Base-by-base conservation (phyloP, 805 yeast species). In the Candida succiphila region DNA sequence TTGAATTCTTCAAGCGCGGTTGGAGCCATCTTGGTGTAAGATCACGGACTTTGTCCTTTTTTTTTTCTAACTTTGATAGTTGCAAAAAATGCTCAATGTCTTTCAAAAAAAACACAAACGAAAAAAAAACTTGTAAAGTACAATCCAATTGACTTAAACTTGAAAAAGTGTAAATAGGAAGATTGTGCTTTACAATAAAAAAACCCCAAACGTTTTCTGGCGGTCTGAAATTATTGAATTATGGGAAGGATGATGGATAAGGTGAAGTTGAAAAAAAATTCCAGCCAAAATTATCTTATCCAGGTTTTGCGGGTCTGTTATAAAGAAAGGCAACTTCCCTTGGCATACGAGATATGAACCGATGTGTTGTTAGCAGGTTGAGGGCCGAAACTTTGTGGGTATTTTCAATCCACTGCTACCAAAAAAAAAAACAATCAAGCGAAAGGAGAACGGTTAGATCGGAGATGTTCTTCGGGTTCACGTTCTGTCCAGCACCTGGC, bases 271-370 rank as follows among this genome's bases (percentile, higher is more conserved):
- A 27, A 17, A 7, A 28, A 19, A 28, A 25, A 7, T 31, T 39
- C 34, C 30, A 38, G 36, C 7, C 25, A 12, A 24, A 24, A 6
- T 24, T 37, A 39, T 42, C 41, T 53, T 53, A 53, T 53, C 58
- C 47, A 36, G 58, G 55, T 51, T 48, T 52, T 34, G 57, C 52
- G 36, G 54, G 57, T 39, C 42, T 51, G 48, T 51, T 52, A 46
- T 42, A 51, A 39, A 45, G 40, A 36, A 52, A 49, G 20, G 56
- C 52, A 35, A 49, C 35, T 33, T 48, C 55, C 52, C 43, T 41
- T 40, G 51, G 51, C 56, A 51, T 49, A 34, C 25, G 28, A 30
- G 17, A 13, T 30, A 9, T n/a, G 16, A n/a, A n/a, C n/a, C n/a
- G n/a, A n/a, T n/a, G n/a, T n/a, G n/a, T n/a, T n/a, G n/a, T n/a